Conservation (phyloP, 2,329 filamentous ascomycete species). For the Penicillium sp. region DNA sequence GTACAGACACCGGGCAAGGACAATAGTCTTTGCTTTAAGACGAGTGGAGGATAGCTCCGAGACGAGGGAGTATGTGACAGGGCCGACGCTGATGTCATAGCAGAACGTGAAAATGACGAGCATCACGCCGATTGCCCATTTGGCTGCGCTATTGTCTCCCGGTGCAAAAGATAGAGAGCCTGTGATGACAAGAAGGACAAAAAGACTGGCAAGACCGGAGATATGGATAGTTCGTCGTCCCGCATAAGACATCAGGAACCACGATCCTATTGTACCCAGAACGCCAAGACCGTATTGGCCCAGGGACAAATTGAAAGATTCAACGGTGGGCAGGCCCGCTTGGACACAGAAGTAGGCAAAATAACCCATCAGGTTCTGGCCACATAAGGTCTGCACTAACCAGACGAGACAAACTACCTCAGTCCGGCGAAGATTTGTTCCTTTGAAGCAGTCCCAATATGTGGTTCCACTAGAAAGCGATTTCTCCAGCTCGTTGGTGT, state of each 20-base stretch:
- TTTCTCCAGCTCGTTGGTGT: conserved; percentile 70
- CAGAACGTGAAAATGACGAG: conserved; percentile 41
- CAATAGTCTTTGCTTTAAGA: conserved; percentile 48
- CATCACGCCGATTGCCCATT: conserved; percentile 39
- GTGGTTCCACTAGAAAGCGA: conserved; percentile 60
- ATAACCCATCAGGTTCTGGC: conserved; percentile 54
- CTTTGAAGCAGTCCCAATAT: conserved; percentile 74
- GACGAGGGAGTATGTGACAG: conserved; percentile 45
- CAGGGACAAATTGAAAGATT: conserved; percentile 19
- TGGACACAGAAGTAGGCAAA: conserved; percentile 50
- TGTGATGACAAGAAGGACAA: conserved; percentile 23
- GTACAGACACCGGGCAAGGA: conserved; percentile 44
- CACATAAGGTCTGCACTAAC: conserved; percentile 52
- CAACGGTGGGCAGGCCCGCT: conserved; percentile 24
- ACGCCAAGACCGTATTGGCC: conserved; percentile 45
- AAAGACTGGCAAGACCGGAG: conserved; percentile 21
- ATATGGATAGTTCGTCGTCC: conserved; percentile 38
- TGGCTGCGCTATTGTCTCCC: conserved; percentile 22
- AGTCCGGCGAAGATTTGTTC: conserved; percentile 66
- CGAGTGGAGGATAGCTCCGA: conserved; percentile 47
- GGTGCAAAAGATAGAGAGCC: conserved; percentile 22
- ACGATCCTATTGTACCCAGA: conserved; percentile 45
- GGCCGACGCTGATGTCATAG: conserved; percentile 48
- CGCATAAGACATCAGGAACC: conserved; percentile 37
- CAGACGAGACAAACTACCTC: conserved; percentile 58